Evolutionary conservation across 495 filamentous ascomycete genomes (phyloP), one percentile per base, ranked within the genome.

Genomic region (Astrocystis sublimbata): DNA sequence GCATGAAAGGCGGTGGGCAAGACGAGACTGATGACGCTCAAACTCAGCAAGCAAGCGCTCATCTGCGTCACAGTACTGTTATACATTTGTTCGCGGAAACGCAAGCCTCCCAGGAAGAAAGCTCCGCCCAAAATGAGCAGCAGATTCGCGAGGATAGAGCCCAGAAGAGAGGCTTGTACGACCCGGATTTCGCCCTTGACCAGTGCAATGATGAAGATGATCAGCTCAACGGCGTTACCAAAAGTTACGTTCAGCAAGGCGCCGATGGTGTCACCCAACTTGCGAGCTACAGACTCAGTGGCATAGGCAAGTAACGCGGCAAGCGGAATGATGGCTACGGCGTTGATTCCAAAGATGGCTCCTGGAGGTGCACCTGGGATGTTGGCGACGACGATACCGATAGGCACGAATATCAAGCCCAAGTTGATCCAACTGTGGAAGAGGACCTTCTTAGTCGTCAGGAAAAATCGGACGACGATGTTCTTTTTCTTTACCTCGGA

Each of bases 11-110:
- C 92, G 42, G 92, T 96, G 80, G 90, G 63, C 26, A 19, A 53
- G 6, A 79, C 65, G 23, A 97, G 79, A 76, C 91, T 96, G 71
- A 88, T 92, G 19, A 96, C 92, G 70, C 89, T 91, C 74, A 97
- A 77, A 78, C 90, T 92, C 62, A 97, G 85, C 47, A 97, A 79
- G 76, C 91, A 96, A 28, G 92, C 92, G 68, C 92, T 96, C 90
- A 94, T 97, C 75, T 96, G 91, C 2, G 92, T 96, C 50, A 96
- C 90, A 24, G 91, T 96, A 75, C 86, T 94, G 75, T 97, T 97
- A 77, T 97, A 97, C 62, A 96, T 87, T 81, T 93, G 92, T 80
- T 97, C 92, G 62, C 87, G 88, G 75, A 88, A 97, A 58, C 91
- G 88, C 47, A 96, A 79, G 58, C 92, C 92, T 67, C 92, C 92